A percentile compares a stretch with the other conserved stretches of the same genome.
These are phyloP conservation scores for Tolypocladium capitatum DNA, from an alignment of 2,329 filamentous ascomycete genomes.

Conservation along the genomic window DNA sequence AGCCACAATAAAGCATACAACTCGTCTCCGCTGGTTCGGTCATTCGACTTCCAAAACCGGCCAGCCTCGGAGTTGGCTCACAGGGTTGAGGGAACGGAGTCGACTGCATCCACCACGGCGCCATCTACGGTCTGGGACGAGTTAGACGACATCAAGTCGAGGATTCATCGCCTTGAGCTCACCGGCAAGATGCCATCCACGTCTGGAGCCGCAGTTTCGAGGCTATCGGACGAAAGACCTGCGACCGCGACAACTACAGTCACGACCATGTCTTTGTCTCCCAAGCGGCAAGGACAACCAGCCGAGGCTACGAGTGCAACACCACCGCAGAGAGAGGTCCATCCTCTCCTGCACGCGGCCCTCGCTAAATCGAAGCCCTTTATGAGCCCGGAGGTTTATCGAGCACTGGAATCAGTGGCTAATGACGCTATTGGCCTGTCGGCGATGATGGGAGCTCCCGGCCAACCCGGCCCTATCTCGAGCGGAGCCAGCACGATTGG, in stretches of 20 bases:
- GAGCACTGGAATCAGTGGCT: slow-evolving; percentile 66
- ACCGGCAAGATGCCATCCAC: slow-evolving; percentile 78
- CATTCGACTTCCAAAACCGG: slow-evolving; percentile 19
- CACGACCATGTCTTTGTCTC: slow-evolving; percentile 83
- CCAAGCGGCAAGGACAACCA: slow-evolving; percentile 44
- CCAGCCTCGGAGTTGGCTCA: slow-evolving; percentile 20
- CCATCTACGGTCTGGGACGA: slow-evolving; percentile 97
- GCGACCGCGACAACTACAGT: slow-evolving; percentile 82
- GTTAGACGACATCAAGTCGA: slow-evolving; percentile 84
- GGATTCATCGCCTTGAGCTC: slow-evolving; percentile 79
- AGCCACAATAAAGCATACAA: slow-evolving; percentile 29
- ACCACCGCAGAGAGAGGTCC: slow-evolving; percentile 41
- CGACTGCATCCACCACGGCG: slow-evolving; percentile 74
- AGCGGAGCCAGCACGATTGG: slow-evolving; percentile 53
- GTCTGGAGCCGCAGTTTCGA: slow-evolving; percentile 66
- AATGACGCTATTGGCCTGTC: slow-evolving; percentile 70
- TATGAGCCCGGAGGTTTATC: slow-evolving; percentile 59
- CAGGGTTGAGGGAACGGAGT: slow-evolving; percentile 60
- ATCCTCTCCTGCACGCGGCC: slow-evolving; percentile 70
- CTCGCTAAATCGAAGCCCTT: slow-evolving; percentile 63
- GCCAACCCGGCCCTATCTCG: slow-evolving; percentile 55
- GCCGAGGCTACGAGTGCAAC: slow-evolving; percentile 26
- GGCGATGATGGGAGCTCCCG: slow-evolving; percentile 60
- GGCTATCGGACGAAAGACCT: slow-evolving; percentile 66
- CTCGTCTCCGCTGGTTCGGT: slow-evolving; percentile 45